Evolutionary conservation across 2,329 filamentous ascomycete genomes (phyloP).

Genomic region (Daldinia sp.): DNA sequence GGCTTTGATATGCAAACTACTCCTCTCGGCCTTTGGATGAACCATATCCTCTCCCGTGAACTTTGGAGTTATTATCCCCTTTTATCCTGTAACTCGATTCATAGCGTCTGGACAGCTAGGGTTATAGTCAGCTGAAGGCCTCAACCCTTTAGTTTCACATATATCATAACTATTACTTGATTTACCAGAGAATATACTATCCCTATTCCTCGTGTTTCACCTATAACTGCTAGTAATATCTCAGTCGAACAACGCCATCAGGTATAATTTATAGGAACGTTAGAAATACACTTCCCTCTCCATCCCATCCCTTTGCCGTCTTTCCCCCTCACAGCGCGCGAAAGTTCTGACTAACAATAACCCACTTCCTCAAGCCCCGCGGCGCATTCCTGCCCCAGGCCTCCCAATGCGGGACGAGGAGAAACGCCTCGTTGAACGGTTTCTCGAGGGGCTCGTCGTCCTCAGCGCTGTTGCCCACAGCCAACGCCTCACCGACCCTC

Average conservation of each 20-base stretch:
- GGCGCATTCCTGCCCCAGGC: slow-evolving; percentile 61
- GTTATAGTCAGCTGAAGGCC: no score
- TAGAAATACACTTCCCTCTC: neutral
- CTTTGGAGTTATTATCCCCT: no score
- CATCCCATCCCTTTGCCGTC: neutral
- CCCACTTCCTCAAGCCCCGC: slow-evolving; percentile 64
- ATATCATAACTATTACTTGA: no score
- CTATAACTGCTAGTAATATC: no score
- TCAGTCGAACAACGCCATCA: no score
- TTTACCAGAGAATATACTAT: no score
- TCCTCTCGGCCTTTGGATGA: neutral
- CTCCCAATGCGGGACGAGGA: slow-evolving; percentile 81
- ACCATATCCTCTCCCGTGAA: neutral
- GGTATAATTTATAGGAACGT: no score
- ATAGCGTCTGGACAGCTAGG: no score
- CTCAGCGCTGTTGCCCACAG: slow-evolving; percentile 47
- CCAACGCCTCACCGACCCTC: neutral
- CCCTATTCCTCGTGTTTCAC: no score
- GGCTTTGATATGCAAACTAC: no score
- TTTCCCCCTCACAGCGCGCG: slow-evolving; percentile 56
- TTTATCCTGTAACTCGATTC: no score
- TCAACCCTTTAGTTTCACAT: no score
- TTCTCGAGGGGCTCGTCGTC: slow-evolving; percentile 52
- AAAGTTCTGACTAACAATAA: slow-evolving; percentile 78
- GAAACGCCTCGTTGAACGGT: slow-evolving; percentile 81